phyloP scores from a whole-genome alignment of 1,139 yeast genomes.

The Pichia kudriavzevii region DNA sequence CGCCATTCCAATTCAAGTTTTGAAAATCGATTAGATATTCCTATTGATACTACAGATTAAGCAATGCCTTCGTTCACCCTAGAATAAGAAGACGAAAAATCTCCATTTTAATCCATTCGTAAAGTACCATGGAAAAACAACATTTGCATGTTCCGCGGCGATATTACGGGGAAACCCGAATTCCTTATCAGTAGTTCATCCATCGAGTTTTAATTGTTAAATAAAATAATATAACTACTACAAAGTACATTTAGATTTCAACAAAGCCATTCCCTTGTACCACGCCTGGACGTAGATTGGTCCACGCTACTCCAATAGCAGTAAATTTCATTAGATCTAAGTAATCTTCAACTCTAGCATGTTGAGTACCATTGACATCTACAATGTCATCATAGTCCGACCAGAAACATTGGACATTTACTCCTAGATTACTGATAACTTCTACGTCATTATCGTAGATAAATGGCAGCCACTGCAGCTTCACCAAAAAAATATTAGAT shows the following conservation, averaged over 20 bases:
- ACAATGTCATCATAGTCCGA: constrained; percentile 52
- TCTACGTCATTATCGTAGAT: constrained; percentile 33
- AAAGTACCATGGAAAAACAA: no score
- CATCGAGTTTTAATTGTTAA: not conserved
- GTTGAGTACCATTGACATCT: constrained; percentile 27
- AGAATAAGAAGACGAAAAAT: no score
- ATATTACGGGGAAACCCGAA: not conserved
- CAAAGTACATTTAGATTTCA: constrained; percentile 1
- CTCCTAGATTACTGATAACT: constrained; percentile 34
- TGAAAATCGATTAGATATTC: no score
- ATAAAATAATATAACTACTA: not conserved
- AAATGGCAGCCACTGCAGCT: constrained; percentile 73
- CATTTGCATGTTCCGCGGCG: no score
- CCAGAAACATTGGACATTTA: constrained; percentile 63
- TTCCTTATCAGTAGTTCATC: not conserved
- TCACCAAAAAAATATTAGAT: constrained; percentile 43
- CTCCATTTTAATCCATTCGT: no score
- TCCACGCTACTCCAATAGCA: constrained; percentile 57
- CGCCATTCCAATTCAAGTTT: no score
- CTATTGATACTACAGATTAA: no score
- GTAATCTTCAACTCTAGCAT: constrained; percentile 55
- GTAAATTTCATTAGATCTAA: constrained; percentile 59
- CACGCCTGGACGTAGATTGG: constrained; percentile 61
- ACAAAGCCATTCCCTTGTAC: constrained; percentile 35
- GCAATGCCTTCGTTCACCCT: no score